Conservation (phyloP, 106 monocot genomes). For the Allium fistulosum region DNA sequence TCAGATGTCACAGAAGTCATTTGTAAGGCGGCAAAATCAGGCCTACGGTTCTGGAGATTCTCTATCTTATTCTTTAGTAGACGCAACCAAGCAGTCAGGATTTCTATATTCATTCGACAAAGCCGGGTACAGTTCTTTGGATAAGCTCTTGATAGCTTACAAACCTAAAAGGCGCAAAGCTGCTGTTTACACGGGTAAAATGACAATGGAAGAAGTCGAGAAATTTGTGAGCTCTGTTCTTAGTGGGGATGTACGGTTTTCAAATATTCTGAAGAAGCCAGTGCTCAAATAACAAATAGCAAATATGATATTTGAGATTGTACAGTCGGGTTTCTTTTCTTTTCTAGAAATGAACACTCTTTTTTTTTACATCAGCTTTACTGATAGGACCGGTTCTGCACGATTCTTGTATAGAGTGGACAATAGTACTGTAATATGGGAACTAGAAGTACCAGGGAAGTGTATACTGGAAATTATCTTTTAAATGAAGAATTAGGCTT, state of each 20-base stretch:
- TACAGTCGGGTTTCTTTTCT: too few species aligned
- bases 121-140: conserved; percentile 38
- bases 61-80: conserved; percentile 61
- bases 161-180: conserved; percentile 68
- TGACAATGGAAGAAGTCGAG: conserved; percentile 65
- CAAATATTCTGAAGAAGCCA: conserved; percentile 43
- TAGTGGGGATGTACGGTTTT: conserved; percentile 71
- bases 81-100: conserved; percentile 52
- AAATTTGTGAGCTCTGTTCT: conserved; percentile 71
- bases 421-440: too few species aligned
- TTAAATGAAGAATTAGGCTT: too few species aligned
- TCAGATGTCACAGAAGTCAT: conserved; percentile 82
- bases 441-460: too few species aligned
- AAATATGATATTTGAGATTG: too few species aligned
- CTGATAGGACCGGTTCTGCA: too few species aligned
- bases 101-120: conserved; percentile 67
- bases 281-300: conserved; percentile 8
- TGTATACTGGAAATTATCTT: too few species aligned
- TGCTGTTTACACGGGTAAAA: conserved; percentile 22
- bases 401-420: too few species aligned
- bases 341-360: too few species aligned
- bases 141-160: conserved; percentile 67
- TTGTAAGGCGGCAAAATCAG: conserved; percentile 34
- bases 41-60: conserved; percentile 17
- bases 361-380: too few species aligned